These are phyloP conservation scores for Glutinoglossum americanum DNA, from an alignment of 495 filamentous ascomycete species.

Conservation along the genomic window DNA sequence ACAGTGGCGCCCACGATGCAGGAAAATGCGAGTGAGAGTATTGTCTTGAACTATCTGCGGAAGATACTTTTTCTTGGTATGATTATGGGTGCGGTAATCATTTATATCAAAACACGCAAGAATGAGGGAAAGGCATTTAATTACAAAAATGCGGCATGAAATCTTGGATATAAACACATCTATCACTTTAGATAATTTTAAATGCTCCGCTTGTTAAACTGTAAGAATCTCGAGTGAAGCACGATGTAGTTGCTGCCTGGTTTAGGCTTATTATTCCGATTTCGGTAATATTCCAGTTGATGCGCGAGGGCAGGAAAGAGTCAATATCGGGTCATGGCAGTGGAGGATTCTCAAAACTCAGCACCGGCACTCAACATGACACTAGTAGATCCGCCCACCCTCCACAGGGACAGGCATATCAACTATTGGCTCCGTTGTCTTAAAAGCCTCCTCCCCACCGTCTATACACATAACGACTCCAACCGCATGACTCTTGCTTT, in stretches of 20 bases:
- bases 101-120: conserved; percentile 19
- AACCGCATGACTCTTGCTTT: conserved; percentile 76
- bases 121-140: background rate
- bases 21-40: conserved; percentile 11
- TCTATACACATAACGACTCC: conserved; percentile 71
- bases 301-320: background rate
- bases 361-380: background rate
- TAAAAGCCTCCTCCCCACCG: conserved; percentile 54
- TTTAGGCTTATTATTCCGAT: background rate
- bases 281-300: background rate
- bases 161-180: background rate
- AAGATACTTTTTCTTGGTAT: conserved; percentile 23
- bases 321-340: background rate
- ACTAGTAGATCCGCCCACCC: background rate
- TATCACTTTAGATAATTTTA: conserved; percentile 3
- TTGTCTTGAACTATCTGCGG: conserved; percentile 16
- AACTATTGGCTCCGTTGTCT: conserved; percentile 87
- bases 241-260: background rate
- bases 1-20: conserved; percentile 9
- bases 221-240: background rate
- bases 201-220: background rate
- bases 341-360: background rate
- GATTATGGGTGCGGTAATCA: conserved; percentile 19
- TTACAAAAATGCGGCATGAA: conserved; percentile 24
- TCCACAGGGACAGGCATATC: conserved; percentile 41